A percentile compares a stretch with the other conserved stretches of the same genome.
phyloP scores from a whole-genome alignment of 2,329 filamentous ascomycete genomes.

The Ustulina deusta region DNA sequence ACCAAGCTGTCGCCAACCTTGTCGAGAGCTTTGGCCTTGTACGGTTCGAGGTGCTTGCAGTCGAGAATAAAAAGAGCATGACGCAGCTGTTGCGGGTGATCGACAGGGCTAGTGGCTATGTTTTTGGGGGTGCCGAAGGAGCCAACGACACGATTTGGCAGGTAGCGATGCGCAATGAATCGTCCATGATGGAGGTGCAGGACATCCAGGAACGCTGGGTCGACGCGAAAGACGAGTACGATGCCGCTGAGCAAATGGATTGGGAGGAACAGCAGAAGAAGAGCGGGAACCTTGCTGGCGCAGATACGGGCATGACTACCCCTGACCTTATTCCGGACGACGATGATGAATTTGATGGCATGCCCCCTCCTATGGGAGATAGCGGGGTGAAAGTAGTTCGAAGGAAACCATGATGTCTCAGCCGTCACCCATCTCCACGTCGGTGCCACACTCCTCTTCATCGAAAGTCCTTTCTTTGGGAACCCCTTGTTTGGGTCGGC shows the following conservation, averaged over 20 bases:
- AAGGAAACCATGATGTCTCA: conserved; percentile 66
- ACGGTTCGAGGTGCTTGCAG: conserved; percentile 90
- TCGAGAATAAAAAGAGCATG: conserved; percentile 98
- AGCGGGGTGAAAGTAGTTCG: conserved; percentile 79
- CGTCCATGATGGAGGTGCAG: conserved; percentile 80
- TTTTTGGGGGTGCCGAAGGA: conserved; percentile 89
- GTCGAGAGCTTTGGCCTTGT: conserved; percentile 93
- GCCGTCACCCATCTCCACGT: conserved; percentile 50
- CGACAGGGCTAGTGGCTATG: conserved; percentile 91
- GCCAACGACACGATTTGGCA: conserved; percentile 98
- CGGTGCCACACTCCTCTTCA: conserved; percentile 60
- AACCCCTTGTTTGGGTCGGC: conserved; percentile 39
- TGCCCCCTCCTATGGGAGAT: conserved; percentile 62
- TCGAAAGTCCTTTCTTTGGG: conserved; percentile 55
- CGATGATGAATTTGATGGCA: conserved; percentile 62
- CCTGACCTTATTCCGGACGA: conserved; percentile 53
- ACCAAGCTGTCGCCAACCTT: conserved; percentile 85
- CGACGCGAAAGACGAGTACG: conserved; percentile 88
- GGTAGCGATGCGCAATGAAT: conserved; percentile 85
- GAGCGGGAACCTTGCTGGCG: conserved; percentile 52
- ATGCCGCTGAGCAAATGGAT: conserved; percentile 79
- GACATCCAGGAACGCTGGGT: conserved; percentile 98
- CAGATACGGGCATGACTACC: conserved; percentile 51
- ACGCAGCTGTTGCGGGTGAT: conserved; percentile 90
- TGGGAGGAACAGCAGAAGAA: conserved; percentile 79